phyloP scores from a whole-genome alignment of 768 basidiomycete species.

The Collybia sordida region DNA sequence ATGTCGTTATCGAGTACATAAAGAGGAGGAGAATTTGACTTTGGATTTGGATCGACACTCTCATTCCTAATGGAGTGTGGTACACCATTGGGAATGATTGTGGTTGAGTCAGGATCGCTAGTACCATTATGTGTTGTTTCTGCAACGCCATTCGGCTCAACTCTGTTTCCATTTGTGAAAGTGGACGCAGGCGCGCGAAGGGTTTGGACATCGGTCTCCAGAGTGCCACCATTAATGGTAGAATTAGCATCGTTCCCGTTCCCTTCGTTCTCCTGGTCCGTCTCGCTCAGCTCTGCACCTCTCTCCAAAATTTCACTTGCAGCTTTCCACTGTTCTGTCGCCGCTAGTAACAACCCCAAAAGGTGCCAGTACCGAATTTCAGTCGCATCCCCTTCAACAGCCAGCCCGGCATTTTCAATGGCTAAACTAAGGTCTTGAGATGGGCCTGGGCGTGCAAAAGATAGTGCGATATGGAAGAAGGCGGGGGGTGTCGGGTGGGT shows the following conservation, averaged over 20 bases:
- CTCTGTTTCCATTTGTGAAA: not conserved
- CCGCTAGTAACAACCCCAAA: slow-evolving; percentile 78
- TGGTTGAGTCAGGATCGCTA: not conserved
- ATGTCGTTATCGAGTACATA: slow-evolving; percentile 14
- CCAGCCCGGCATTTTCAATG: slow-evolving; percentile 60
- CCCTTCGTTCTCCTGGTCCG: slow-evolving; percentile 16
- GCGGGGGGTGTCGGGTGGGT: slow-evolving; percentile 52
- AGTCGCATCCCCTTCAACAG: slow-evolving; percentile 67
- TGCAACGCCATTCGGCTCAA: slow-evolving; percentile 1
- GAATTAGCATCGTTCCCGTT: slow-evolving; percentile 1
- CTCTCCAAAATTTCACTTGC: slow-evolving; percentile 76
- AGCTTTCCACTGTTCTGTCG: slow-evolving; percentile 75
- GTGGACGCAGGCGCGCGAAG: not conserved
- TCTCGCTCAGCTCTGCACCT: slow-evolving; percentile 55
- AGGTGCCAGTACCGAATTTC: slow-evolving; percentile 88
- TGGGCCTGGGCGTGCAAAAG: slow-evolving; percentile 62
- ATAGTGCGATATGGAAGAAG: slow-evolving; percentile 81
- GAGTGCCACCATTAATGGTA: slow-evolving; percentile 2
- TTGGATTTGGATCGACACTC: not conserved
- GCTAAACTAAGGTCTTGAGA: slow-evolving; percentile 68
- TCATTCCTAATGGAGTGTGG: slow-evolving; percentile 1
- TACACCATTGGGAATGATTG: not conserved
- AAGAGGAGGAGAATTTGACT: not conserved
- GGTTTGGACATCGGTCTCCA: not conserved
- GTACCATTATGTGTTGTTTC: not conserved